Percentiles rank a stretch among this genome's conserved stretches.
Conservation (phyloP, 2,329 filamentous ascomycete species). For the Neoascochyta sp. region DNA sequence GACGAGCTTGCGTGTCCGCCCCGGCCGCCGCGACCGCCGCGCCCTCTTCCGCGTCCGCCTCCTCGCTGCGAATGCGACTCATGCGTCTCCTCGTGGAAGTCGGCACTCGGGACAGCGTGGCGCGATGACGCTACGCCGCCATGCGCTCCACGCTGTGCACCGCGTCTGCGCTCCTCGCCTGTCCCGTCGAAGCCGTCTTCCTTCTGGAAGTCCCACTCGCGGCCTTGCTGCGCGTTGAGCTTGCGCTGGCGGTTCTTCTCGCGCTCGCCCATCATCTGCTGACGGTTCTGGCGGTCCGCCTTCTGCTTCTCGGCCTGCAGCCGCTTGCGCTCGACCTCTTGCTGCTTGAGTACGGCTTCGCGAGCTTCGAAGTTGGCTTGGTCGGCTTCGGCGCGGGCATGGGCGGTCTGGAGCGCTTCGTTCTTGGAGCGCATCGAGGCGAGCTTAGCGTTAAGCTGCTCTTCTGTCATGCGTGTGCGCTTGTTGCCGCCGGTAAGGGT, state of each 20-base stretch:
- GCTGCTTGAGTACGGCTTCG: slow-evolving; percentile 57
- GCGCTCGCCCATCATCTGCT: slow-evolving; percentile 60
- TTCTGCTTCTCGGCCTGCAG: slow-evolving; percentile 35
- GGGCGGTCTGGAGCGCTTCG: slow-evolving; percentile 56
- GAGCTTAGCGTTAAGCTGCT: slow-evolving; percentile 59
- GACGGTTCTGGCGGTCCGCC: slow-evolving; percentile 50
- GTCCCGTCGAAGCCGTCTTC: slow-evolving; percentile 52
- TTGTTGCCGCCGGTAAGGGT: slow-evolving; percentile 32
- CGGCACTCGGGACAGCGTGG: slow-evolving; percentile 21
- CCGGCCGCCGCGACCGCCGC: slow-evolving; percentile 31
- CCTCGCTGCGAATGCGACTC: slow-evolving; percentile 11
- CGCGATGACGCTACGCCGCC: slow-evolving; percentile 45
- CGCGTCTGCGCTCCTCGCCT: slow-evolving; percentile 41
- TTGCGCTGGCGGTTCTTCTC: slow-evolving; percentile 60
- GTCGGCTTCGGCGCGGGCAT: slow-evolving; percentile 65
- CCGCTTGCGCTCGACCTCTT: slow-evolving; percentile 43
- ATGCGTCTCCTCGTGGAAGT: slow-evolving; percentile 15
- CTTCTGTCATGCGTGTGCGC: slow-evolving; percentile 54
- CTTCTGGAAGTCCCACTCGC: slow-evolving; percentile 63
- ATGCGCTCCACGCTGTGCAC: slow-evolving; percentile 50
- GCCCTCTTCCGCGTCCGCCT: slow-evolving; percentile 34
- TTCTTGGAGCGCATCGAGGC: slow-evolving; percentile 61
- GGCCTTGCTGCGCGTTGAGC: slow-evolving; percentile 54
- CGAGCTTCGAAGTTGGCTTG: slow-evolving; percentile 60
- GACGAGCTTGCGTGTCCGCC: slow-evolving; percentile 20